Evolutionary conservation across 345 rosid species (phyloP).

Genomic region (Capsella bursapastoris): DNA sequence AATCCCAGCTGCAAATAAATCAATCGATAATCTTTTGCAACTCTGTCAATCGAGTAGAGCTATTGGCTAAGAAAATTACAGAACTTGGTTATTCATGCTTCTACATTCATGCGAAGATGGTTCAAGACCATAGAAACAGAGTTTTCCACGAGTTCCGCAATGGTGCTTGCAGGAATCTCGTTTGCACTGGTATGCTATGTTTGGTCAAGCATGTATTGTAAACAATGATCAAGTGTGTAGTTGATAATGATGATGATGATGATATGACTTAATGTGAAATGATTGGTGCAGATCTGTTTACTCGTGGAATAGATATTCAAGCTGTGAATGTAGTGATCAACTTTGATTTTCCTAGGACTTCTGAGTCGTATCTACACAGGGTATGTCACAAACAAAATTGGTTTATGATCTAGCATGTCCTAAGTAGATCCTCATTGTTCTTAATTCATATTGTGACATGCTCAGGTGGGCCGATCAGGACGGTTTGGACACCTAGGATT

Average conservation of each 20-base stretch:
- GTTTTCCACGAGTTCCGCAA: constrained; percentile 99
- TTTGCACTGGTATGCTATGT: constrained; percentile 84
- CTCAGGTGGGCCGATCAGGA: constrained; percentile 98
- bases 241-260: not conserved
- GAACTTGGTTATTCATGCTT: constrained; percentile 99
- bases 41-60: constrained; percentile 96
- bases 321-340: constrained; percentile 99
- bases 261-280: constrained; percentile 18
- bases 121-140: constrained; percentile 99
- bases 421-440: not conserved
- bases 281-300: constrained; percentile 80
- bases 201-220: constrained; percentile 20
- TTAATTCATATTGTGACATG: constrained; percentile 7
- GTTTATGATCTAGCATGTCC: not conserved
- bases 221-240: constrained; percentile 6
- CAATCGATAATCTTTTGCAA: constrained; percentile 99
- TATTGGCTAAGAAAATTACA: constrained; percentile 98
- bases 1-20: constrained; percentile 93
- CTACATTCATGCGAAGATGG: constrained; percentile 98
- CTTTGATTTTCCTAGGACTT: constrained; percentile 95
- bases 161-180: constrained; percentile 99
- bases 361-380: constrained; percentile 99
- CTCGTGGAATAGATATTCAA: constrained; percentile 99
- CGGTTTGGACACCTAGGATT: constrained; percentile 99
- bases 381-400: constrained; percentile 48